Evolutionary conservation across 1,139 yeast genomes (phyloP), one percentile per base, ranked within the genome.

Genomic region (Schwanniomyces etchellsii): DNA sequence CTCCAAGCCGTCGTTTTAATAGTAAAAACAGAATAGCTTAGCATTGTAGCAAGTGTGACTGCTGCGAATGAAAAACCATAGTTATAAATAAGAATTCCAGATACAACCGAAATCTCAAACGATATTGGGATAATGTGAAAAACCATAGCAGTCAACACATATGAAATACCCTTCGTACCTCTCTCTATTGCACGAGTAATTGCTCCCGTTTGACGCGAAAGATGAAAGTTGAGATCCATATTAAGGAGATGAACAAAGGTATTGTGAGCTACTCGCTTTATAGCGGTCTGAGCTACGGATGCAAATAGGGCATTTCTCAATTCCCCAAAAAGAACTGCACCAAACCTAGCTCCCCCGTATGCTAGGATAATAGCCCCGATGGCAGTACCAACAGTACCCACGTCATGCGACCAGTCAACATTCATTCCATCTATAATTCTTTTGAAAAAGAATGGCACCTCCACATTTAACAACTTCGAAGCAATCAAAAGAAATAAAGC

Each of bases 131-230:
- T 68, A 18, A 91, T 89, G 52, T 93, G 98, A 62, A 91, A 91
- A 10, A 93, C 96, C 95, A 91, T 84, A 3, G 98, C 96, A 24
- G 85, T 79, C 32, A 91, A 64, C 4, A 91, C 96, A 48, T 83
- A 89, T 15, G 95, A 81, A 32, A 91, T 91, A 58, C 99, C 98
- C 46, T 91, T 91, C 1, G 97, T 91, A 52, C 99, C 99, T 44
- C 98, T 69, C 50, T 91, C 99, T 47, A 91, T 91, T 1, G 98
- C 97, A 38, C 98, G 67, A 0, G 96, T 91, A 28, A 91, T 60
- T 0, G 96, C 97, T 43, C 99, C 99, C 0, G 98, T 93, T 53
- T 93, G 97, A 44, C 89, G 70, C 5, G 93, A 72, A 31, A 91
- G 60, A 55, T 91, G 98, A 70, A 91, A 91, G 13, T 88, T 85